Base-by-base conservation (phyloP, 139 green algal genomes). In the Edaphochlamys debaryana region DNA sequence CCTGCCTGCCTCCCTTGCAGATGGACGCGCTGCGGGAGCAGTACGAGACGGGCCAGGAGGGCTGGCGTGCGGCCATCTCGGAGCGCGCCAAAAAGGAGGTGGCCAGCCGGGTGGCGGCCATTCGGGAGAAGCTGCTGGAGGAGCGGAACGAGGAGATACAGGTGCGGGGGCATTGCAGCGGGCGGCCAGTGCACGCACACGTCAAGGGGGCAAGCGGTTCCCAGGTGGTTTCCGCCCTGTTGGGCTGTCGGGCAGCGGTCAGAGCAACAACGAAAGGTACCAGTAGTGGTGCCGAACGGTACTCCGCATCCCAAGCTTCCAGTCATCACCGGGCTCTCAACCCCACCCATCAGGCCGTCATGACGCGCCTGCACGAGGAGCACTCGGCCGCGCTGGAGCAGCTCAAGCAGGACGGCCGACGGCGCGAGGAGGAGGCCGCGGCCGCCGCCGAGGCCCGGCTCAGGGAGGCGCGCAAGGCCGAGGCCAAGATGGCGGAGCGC, bases 21-120 rank as follows among this genome's bases (percentile, higher is more conserved):
- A 66, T 90, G 1, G 76, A 86, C 17, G 50, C 80, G 0, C 79
- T 88, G 22, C 70, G 87, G 2, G 85, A 87, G 82, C 67, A 87
- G 27, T 83, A 86, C 37, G 87, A 90, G 56, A 87, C 67, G 41
- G 87, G 89, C 62, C 87, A 89, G 79, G 88, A 89, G 75, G 89
- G 88, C 22, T 94, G 91, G 91, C 84, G 90, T 6, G 87, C 85
- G n/a, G 89, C 89, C 25, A 85, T 94, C 40, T 81, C 87, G 23
- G 88, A 93, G 80, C 86, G 89, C 25, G 73, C 89, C 0, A 68
- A 82, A n/a, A 77, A 82, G 41, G 89, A 93, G 90, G 69, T 92
- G 20, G 67, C 67, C 13, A 80, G 90, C 63, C 69, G 86, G 0
- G 87, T 90, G 70, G 60, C 85, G 15, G 70, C 80, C 20, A 84